Evolutionary conservation across 768 basidiomycete species (phyloP), one percentile per base, ranked within the genome.

Genomic region (Hericium erinaceus): DNA sequence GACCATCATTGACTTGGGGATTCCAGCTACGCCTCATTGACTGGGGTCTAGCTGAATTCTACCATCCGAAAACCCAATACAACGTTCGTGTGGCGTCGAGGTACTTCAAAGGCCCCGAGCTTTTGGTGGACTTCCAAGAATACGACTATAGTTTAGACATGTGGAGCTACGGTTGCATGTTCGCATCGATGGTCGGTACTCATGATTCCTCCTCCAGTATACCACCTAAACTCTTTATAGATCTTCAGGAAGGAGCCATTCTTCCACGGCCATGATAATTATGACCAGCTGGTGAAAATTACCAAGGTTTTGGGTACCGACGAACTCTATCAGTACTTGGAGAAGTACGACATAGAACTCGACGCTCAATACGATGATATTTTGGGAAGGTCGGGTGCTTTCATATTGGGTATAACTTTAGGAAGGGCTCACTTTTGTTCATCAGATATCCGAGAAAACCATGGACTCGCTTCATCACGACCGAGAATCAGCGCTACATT

Each of bases 131-230:
- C 71, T 98, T 97, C 76, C 95, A 97, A 70, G 93, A 97, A 70
- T 98, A 98, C 64, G 95, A 98, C 71, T 97, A 97, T 70, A 92
- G 89, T 71, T 74, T 98, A 65, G 95, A 98, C 70, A 92, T 98
- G 92, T 98, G 95, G 95, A 94, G 92, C 74, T 86, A 90, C 67
- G 95, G 95, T 16, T 98, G 95, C 70, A 98, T 95, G 93, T 97
- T 95, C 71, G 95, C 95, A 9, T 93, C 91, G 16, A 98, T 98
- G 95, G 95, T 95, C 51, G 39, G 68, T 50, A 12, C 57, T n/a
- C 55, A 20, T 20, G 16, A 16, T 15, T 24, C n/a, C 59, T 16
- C 16, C 39, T 48, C 44, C 59, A 26, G 51, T 48, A 13, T 18
- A 6, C 26, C 37, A 48, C 40, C 58, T 41, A 37, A 39, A 56